phyloP scores from a whole-genome alignment of 306 rosid genomes.

The Parietaria judaica region DNA sequence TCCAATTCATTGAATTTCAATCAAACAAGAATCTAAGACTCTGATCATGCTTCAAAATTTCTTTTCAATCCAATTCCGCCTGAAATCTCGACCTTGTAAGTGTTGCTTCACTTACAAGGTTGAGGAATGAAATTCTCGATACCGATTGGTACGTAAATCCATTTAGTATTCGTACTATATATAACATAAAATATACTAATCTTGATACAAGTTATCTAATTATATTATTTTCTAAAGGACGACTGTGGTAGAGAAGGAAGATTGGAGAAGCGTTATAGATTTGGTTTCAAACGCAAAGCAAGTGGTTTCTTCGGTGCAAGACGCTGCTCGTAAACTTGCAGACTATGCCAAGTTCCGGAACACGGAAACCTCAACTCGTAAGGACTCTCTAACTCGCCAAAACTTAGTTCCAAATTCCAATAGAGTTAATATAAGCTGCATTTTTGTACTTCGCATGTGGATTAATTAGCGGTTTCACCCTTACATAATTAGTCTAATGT shows the following conservation, averaged over 20 bases:
- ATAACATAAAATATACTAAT: too few relatives aligned
- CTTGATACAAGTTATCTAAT: constrained; percentile 13
- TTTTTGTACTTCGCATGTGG: too few relatives aligned
- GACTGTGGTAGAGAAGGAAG: constrained; percentile 73
- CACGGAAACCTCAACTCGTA: constrained; percentile 26
- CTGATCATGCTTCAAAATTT: too few relatives aligned
- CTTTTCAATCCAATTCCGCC: too few relatives aligned
- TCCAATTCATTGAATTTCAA: too few relatives aligned
- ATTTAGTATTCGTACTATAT: constrained; percentile 1
- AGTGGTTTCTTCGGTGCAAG: constrained; percentile 74
- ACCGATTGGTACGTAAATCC: constrained; percentile 76
- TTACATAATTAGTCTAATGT: too few relatives aligned
- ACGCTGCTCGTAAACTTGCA: constrained; percentile 68
- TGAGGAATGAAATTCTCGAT: constrained; percentile 87
- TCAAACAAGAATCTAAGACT: too few relatives aligned
- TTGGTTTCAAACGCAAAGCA: constrained; percentile 88
- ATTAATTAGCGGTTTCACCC: too few relatives aligned
- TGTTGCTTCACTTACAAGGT: constrained; percentile 66
- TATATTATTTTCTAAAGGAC: constrained; percentile 35
- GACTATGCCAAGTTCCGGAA: constrained; percentile 65
- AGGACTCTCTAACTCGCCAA: not conserved
- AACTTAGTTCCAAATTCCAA: too few relatives aligned
- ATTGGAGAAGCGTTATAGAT: constrained; percentile 64
- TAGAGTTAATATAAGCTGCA: too few relatives aligned
- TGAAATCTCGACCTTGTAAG: constrained; percentile 32